phyloP scores from a whole-genome alignment of 2,329 filamentous ascomycete genomes.

The Colletotrichum destructivum region DNA sequence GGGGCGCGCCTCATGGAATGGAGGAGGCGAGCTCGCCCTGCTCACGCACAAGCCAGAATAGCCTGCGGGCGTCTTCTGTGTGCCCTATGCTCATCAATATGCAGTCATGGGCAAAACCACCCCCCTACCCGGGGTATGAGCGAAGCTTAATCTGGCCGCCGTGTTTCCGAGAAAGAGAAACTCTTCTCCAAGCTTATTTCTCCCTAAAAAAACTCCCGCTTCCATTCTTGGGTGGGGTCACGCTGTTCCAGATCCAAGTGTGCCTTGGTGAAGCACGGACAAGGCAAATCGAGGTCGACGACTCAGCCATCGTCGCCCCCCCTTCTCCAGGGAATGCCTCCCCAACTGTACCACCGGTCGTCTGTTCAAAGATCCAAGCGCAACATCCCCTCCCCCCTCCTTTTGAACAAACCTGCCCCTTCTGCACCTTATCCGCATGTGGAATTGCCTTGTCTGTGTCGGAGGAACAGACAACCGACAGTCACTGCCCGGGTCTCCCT shows the following conservation, averaged over 20 bases:
- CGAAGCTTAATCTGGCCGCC: constrained; percentile 2
- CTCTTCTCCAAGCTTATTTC: constrained; percentile 34
- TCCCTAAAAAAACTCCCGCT: neutral
- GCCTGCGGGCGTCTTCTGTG: constrained; percentile 14
- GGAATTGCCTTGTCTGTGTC: constrained; percentile 21
- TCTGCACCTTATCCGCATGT: constrained; percentile 4
- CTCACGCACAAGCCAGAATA: constrained; percentile 7
- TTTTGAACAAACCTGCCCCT: constrained; percentile 7
- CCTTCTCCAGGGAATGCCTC: constrained; percentile 24
- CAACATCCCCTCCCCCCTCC: neutral
- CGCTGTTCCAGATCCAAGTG: constrained; percentile 29
- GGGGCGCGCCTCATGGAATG: constrained; percentile 14
- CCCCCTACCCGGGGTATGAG: neutral
- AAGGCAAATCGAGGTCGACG: constrained; percentile 17
- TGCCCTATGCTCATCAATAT: neutral
- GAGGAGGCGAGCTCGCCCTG: neutral
- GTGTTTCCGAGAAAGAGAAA: constrained; percentile 6
- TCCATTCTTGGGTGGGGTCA: neutral
- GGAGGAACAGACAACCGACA: constrained; percentile 29
- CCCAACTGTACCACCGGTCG: constrained; percentile 10
- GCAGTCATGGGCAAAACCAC: neutral
- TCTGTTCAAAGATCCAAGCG: constrained; percentile 21
- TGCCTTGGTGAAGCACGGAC: constrained; percentile 24
- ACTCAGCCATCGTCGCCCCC: constrained; percentile 10
- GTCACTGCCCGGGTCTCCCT: constrained; percentile 11